A percentile compares a stretch with the other conserved stretches of the same genome.
These are phyloP conservation scores for Grammothele lineata DNA, from an alignment of 768 basidiomycete species.

Conservation along the genomic window DNA sequence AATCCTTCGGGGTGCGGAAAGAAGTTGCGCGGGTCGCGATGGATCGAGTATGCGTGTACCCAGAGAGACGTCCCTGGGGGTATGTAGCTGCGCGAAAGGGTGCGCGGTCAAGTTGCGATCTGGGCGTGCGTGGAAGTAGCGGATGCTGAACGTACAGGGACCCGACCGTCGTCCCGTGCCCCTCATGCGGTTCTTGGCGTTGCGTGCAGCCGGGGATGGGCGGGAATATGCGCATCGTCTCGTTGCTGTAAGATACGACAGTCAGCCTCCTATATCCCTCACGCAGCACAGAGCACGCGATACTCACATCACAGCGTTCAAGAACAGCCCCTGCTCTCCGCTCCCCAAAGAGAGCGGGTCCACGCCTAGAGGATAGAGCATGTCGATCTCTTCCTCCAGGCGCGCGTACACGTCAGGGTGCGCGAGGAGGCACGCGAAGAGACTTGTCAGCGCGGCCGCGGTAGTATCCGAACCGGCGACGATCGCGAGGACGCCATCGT, in stretches of 20 bases:
- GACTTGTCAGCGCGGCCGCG: conserved; percentile 18
- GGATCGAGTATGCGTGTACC: conserved; percentile 38
- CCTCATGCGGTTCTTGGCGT: conserved; percentile 29
- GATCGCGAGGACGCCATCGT: conserved; percentile 22
- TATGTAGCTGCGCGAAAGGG: conserved; percentile 14
- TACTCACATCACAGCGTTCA: conserved; percentile 33
- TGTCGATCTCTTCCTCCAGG: conserved; percentile 24
- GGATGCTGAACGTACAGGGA: conserved; percentile 23
- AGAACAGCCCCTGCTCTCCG: conserved; percentile 23
- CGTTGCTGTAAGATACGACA: conserved; percentile 31
- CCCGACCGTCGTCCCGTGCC: conserved; percentile 28
- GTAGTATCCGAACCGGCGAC: conserved; percentile 29
- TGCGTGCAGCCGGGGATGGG: conserved; percentile 37
- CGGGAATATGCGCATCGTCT: conserved; percentile 40
- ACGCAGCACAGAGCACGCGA: neutral
- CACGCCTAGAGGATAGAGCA: conserved; percentile 16
- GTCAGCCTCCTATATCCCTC: neutral
- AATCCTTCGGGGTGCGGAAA: conserved; percentile 35
- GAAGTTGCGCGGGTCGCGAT: conserved; percentile 44
- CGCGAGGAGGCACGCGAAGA: conserved; percentile 23
- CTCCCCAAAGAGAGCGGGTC: conserved; percentile 16
- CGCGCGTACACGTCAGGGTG: conserved; percentile 14
- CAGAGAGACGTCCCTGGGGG: conserved; percentile 33
- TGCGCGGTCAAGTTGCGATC: neutral
- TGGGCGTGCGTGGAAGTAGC: neutral